Conservation (phyloP, 1,139 yeast species). For the Zygosaccharomyces pseudobailii region DNA sequence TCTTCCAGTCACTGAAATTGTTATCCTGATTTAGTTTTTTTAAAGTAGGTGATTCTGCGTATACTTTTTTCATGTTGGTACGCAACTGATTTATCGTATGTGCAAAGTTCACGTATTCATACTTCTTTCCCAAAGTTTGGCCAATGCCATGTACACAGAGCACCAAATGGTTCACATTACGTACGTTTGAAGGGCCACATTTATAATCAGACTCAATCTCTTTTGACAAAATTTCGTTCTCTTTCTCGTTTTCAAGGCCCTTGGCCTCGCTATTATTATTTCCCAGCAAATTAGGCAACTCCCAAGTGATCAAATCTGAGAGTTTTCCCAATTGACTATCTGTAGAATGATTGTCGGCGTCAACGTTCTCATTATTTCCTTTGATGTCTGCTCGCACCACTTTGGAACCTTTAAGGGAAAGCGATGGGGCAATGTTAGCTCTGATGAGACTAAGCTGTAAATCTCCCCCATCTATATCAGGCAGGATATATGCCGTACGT, state of each 20-base stretch:
- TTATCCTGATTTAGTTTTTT: slow-evolving; percentile 33
- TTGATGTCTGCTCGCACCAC: slow-evolving; percentile 18
- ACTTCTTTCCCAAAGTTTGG: slow-evolving; percentile 74
- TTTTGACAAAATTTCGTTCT: slow-evolving; percentile 36
- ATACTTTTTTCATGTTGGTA: slow-evolving; percentile 56
- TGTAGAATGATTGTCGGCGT: slow-evolving; percentile 13
- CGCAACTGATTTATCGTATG: slow-evolving; percentile 76
- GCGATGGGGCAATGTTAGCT: slow-evolving; percentile 25
- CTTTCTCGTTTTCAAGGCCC: slow-evolving; percentile 25
- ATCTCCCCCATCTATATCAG: slow-evolving; percentile 35
- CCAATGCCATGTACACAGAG: slow-evolving; percentile 94
- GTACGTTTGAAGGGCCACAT: slow-evolving; percentile 32
- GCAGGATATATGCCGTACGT: slow-evolving; percentile 36
- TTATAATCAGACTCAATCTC: slow-evolving; percentile 53
- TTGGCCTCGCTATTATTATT: slow-evolving; percentile 13
- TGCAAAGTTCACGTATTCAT: slow-evolving; percentile 79
- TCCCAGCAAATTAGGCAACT: slow-evolving; percentile 18
- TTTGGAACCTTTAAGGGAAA: slow-evolving; percentile 25
- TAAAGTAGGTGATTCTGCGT: slow-evolving; percentile 42
- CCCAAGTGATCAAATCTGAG: slow-evolving; percentile 23
- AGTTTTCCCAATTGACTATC: slow-evolving; percentile 17
- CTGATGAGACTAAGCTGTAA: slow-evolving; percentile 33
- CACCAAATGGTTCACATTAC: slow-evolving; percentile 73
- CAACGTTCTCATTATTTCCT: slow-evolving; percentile 8
- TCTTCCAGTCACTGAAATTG: slow-evolving; percentile 28